These are phyloP conservation scores for Tolypocladium endophyticum DNA, from an alignment of 2,329 filamentous ascomycete genomes.

Conservation along the genomic window DNA sequence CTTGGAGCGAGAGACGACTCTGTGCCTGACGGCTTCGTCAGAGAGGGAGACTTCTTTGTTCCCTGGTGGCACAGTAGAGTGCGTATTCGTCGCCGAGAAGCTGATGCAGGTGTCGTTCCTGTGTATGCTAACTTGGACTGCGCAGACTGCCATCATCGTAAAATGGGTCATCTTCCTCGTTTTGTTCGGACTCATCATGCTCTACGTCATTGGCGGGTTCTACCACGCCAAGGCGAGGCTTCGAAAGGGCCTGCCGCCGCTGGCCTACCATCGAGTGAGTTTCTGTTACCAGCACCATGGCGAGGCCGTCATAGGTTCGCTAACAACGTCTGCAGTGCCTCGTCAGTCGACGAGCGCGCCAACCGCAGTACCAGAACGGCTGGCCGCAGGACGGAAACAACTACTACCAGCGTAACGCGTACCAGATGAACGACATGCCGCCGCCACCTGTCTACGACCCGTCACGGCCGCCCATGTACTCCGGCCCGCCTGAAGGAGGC, in stretches of 20 bases:
- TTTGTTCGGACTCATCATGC: conserved; percentile 45
- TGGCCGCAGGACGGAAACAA: conserved; percentile 14
- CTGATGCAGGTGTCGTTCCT: not conserved
- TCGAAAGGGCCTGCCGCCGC: conserved; percentile 51
- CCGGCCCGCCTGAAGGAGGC: conserved; percentile 32
- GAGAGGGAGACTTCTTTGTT: conserved; percentile 6
- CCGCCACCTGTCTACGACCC: conserved; percentile 50
- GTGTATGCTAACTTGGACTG: not conserved
- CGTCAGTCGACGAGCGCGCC: conserved; percentile 27
- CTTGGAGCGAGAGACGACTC: not conserved
- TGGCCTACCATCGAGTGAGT: conserved; percentile 60
- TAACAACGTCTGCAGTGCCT: conserved; percentile 31
- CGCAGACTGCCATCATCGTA: conserved; percentile 51
- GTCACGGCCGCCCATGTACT: conserved; percentile 45
- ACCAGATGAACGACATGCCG: conserved; percentile 42
- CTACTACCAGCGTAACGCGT: conserved; percentile 15
- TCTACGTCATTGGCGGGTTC: conserved; percentile 58
- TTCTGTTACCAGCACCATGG: not conserved
- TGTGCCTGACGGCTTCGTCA: conserved; percentile 1
- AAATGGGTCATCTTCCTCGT: conserved; percentile 61
- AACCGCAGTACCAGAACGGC: conserved; percentile 4
- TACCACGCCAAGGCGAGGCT: conserved; percentile 59
- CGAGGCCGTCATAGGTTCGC: not conserved
- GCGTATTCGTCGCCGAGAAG: not conserved
- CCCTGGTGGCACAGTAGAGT: conserved; percentile 20